These are phyloP conservation scores for Platanthera zijinensis DNA, from an alignment of 106 monocot genomes.

Conservation along the genomic window DNA sequence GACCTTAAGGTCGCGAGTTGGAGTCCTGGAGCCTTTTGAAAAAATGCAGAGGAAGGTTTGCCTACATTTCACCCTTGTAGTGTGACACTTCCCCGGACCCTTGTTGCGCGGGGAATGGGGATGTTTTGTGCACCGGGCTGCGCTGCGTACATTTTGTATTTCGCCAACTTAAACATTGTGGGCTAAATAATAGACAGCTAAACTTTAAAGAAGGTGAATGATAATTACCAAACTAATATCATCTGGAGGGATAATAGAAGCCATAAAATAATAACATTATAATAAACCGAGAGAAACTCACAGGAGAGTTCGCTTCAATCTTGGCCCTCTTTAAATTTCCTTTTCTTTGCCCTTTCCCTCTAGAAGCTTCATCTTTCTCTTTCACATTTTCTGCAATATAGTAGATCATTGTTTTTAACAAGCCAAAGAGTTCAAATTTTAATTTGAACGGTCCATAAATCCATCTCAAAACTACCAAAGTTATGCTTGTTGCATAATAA, in stretches of 20 bases:
- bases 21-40: too few relatives aligned
- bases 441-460: not conserved
- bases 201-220: too few relatives aligned
- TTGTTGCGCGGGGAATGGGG: too few relatives aligned
- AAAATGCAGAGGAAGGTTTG: too few relatives aligned
- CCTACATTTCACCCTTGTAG: too few relatives aligned
- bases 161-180: too few relatives aligned
- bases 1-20: too few relatives aligned
- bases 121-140: too few relatives aligned
- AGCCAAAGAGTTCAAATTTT: not conserved
- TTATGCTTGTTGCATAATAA: not conserved
- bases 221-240: too few relatives aligned
- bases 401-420: not conserved
- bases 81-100: too few relatives aligned
- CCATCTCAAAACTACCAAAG: not conserved
- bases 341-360: constrained; percentile 5
- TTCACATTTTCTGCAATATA: not conserved
- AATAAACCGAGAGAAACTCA: constrained; percentile 7
- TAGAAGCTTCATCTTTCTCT: not conserved
- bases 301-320: not conserved
- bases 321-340: constrained; percentile 3
- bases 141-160: too few relatives aligned
- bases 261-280: not conserved
- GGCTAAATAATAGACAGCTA: too few relatives aligned
- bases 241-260: not conserved